Percentiles rank a stretch among this genome's conserved stretches.
Conservation (phyloP, 1,139 yeast genomes). For the Debaryomyces udenii region DNA sequence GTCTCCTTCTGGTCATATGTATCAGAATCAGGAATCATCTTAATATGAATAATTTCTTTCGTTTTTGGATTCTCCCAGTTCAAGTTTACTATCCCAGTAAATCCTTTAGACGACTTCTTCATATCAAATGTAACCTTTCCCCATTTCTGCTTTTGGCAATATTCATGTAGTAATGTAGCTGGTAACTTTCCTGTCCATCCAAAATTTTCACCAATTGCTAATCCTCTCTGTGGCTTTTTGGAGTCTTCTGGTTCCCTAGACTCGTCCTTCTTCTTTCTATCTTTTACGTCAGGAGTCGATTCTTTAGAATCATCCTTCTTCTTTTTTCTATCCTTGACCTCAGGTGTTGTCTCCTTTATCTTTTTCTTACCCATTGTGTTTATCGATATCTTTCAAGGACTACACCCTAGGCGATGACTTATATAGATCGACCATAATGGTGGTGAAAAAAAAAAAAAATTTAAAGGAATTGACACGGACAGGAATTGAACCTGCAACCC, state of each 20-base stretch:
- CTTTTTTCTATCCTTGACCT: slow-evolving; percentile 12
- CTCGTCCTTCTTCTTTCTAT: slow-evolving; percentile 12
- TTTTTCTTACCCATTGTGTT: slow-evolving; percentile 16
- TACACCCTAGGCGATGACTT: background rate
- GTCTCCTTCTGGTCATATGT: slow-evolving; percentile 69
- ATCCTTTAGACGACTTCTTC: slow-evolving; percentile 56
- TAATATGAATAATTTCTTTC: slow-evolving; percentile 60
- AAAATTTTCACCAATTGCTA: slow-evolving; percentile 50
- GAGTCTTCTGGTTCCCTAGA: slow-evolving; percentile 16
- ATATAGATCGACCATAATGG: background rate
- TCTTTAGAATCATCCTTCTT: slow-evolving; percentile 9
- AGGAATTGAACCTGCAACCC: slow-evolving; percentile 80
- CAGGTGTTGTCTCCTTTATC: slow-evolving; percentile 11
- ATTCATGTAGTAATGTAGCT: slow-evolving; percentile 81
- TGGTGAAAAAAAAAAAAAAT: slow-evolving; percentile 11
- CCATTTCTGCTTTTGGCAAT: slow-evolving; percentile 90
- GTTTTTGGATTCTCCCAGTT: slow-evolving; percentile 84
- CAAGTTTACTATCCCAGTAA: slow-evolving; percentile 60
- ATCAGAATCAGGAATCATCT: slow-evolving; percentile 61
- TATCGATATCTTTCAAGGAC: background rate
- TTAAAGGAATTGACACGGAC: slow-evolving; percentile 60
- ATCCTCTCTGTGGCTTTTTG: slow-evolving; percentile 45
- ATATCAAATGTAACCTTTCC: slow-evolving; percentile 79
- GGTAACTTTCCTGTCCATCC: slow-evolving; percentile 96
- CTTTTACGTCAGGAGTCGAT: slow-evolving; percentile 13